Evolutionary conservation across 306 rosid species (phyloP).

Genomic region (Prunus davidiana): DNA sequence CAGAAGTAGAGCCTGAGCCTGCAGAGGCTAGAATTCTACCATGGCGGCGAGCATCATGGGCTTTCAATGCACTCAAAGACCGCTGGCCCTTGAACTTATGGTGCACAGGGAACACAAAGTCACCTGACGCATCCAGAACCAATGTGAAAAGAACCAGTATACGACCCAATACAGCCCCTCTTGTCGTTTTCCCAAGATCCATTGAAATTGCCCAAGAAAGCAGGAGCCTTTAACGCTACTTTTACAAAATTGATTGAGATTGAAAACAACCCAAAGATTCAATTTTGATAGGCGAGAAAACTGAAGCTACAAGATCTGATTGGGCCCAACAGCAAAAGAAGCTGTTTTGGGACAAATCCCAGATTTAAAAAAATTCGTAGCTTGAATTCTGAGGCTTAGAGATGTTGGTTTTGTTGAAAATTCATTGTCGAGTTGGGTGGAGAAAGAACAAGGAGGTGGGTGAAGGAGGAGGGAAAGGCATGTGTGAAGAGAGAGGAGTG

Average conservation of each 20-base stretch:
- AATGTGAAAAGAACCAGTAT: conserved; percentile 16
- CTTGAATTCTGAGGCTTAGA: not conserved
- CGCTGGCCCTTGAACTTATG: conserved; percentile 62
- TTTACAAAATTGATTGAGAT: not conserved
- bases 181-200: conserved; percentile 40
- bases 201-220: conserved; percentile 9
- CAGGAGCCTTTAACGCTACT: not conserved
- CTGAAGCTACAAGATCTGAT: not conserved
- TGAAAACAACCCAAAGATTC: not conserved
- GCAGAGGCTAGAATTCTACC: conserved; percentile 49
- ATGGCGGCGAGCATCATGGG: conserved; percentile 66
- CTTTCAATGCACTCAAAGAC: conserved; percentile 45
- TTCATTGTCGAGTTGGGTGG: conserved; percentile 25
- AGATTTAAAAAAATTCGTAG: not conserved
- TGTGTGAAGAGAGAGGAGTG: not conserved
- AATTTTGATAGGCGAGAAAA: not conserved
- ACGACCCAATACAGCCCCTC: conserved; percentile 15
- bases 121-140: conserved; percentile 29
- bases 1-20: conserved; percentile 23
- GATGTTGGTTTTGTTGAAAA: not conserved
- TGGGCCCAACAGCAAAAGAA: not conserved
- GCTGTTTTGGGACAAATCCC: not conserved
- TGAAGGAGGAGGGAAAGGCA: conserved; percentile 25
- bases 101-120: conserved; percentile 54
- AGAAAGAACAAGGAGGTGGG: conserved; percentile 13